phyloP scores from a whole-genome alignment of 1,284 basidiomycete species.

The Puccinia brachypodii region DNA sequence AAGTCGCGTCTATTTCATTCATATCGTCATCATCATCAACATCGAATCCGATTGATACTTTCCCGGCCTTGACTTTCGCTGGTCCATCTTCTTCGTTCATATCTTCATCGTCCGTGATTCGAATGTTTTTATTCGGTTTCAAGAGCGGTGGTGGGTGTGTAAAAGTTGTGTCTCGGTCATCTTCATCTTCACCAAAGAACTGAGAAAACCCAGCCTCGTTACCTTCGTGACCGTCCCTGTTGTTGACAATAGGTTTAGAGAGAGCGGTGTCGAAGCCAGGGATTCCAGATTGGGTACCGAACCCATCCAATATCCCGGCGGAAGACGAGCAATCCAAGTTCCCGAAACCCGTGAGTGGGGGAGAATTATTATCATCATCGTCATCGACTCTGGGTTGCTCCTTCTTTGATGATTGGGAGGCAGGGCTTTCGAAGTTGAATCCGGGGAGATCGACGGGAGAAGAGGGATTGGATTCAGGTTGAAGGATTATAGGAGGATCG shows the following conservation, averaged over 20 bases:
- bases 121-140: slow-evolving; percentile 14
- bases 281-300: background rate
- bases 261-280: background rate
- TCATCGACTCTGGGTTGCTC: background rate
- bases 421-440: background rate
- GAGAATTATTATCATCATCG: background rate
- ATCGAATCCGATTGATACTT: background rate
- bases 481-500: background rate
- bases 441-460: slow-evolving; percentile 36
- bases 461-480: background rate
- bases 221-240: background rate
- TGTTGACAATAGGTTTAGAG: background rate
- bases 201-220: slow-evolving; percentile 18
- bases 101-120: background rate
- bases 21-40: slow-evolving; percentile 10
- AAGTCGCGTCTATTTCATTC: slow-evolving; percentile 11
- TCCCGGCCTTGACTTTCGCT: background rate
- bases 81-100: background rate
- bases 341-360: slow-evolving; percentile 22
- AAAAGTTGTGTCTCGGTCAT: slow-evolving; percentile 1
- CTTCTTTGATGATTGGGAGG: background rate
- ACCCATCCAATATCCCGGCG: slow-evolving; percentile 15
- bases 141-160: slow-evolving; percentile 32
- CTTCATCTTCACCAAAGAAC: slow-evolving; percentile 38
- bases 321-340: background rate